These are phyloP conservation scores for Saxophila tyrrhenica DNA, from an alignment of 495 filamentous ascomycete genomes.

Conservation along the genomic window DNA sequence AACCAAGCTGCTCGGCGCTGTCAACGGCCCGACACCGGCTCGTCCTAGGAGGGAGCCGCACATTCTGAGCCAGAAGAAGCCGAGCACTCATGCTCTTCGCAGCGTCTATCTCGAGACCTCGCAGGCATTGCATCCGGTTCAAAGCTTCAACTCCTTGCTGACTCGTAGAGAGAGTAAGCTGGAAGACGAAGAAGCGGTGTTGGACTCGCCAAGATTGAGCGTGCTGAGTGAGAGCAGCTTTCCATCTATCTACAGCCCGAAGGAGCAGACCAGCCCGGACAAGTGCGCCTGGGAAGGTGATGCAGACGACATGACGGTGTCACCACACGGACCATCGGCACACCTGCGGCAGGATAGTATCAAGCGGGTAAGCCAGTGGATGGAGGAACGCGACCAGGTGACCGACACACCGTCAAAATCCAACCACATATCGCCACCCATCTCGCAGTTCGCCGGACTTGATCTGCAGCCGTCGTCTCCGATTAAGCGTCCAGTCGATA, in stretches of 20 bases:
- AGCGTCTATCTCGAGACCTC: conserved; percentile 18
- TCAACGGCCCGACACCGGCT: conserved; percentile 11
- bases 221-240: conserved; percentile 23
- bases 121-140: conserved; percentile 14
- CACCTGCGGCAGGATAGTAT: conserved; percentile 14
- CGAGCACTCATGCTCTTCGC: conserved; percentile 17
- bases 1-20: conserved; percentile 1
- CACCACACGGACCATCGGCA: neutral
- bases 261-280: conserved; percentile 6
- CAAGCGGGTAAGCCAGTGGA: conserved; percentile 21
- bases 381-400: conserved; percentile 5
- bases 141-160: conserved; percentile 22
- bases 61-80: conserved; percentile 16
- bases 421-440: conserved; percentile 10
- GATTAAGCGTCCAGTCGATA: neutral
- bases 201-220: conserved; percentile 19
- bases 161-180: conserved; percentile 12
- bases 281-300: conserved; percentile 12
- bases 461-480: neutral
- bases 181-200: conserved; percentile 11
- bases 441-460: conserved; percentile 1
- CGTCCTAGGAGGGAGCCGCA: conserved; percentile 12
- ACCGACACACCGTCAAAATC: conserved; percentile 18
- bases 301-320: conserved; percentile 5
- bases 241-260: conserved; percentile 18